phyloP scores from a whole-genome alignment of 2,329 filamentous ascomycete species.

The Exophiala mesophila region DNA sequence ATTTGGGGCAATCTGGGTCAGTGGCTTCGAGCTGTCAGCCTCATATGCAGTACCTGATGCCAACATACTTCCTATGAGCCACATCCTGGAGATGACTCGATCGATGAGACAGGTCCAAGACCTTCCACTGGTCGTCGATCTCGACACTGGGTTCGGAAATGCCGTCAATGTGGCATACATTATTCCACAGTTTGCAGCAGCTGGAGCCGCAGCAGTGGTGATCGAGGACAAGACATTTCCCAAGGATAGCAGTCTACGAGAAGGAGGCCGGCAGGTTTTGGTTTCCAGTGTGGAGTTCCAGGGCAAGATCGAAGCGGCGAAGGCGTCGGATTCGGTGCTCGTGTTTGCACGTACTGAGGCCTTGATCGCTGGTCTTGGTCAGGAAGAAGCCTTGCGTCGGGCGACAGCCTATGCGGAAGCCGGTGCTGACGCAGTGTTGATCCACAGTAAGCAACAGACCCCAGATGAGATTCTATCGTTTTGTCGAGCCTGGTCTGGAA shows the following conservation, averaged over 20 bases:
- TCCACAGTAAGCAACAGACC: constrained; percentile 15
- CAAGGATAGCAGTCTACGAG: constrained; percentile 13
- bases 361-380: constrained; percentile 11
- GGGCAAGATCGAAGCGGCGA: constrained; percentile 16
- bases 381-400: constrained; percentile 10
- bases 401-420: constrained; percentile 10
- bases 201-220: constrained; percentile 52
- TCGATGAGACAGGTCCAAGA: constrained; percentile 6
- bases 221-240: constrained; percentile 44
- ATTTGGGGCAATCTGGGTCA: constrained; percentile 17
- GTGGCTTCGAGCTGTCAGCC: constrained; percentile 17
- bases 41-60: constrained; percentile 16
- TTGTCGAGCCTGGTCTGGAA: constrained; percentile 10
- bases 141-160: constrained; percentile 52
- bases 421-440: constrained; percentile 14
- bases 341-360: constrained; percentile 16
- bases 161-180: constrained; percentile 44
- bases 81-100: constrained; percentile 10
- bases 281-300: constrained; percentile 13
- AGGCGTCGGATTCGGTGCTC: constrained; percentile 6
- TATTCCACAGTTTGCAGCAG: constrained; percentile 45
- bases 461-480: constrained; percentile 16
- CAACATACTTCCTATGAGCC: constrained; percentile 9
- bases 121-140: constrained; percentile 48
- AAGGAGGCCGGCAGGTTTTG: constrained; percentile 1